These are phyloP conservation scores for Monilinia fructigena DNA, from an alignment of 2,329 filamentous ascomycete species.

Conservation along the genomic window DNA sequence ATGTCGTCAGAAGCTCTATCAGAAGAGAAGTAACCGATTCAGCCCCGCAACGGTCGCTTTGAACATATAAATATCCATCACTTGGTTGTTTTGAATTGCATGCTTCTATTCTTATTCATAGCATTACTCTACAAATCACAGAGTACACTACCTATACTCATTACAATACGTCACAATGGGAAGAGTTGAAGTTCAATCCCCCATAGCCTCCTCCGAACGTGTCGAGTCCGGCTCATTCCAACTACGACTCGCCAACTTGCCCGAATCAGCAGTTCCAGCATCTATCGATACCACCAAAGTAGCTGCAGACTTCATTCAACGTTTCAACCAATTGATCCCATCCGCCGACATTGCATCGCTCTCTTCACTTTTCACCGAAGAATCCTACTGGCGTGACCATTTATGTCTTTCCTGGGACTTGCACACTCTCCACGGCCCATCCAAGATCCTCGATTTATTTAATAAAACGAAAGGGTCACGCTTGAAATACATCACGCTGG, in stretches of 20 bases:
- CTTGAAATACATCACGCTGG: conserved; percentile 43
- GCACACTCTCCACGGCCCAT: conserved; percentile 49
- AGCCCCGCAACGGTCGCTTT: too few species aligned
- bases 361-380: conserved; percentile 44
- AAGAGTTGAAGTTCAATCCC: conserved; percentile 24
- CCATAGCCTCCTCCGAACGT: conserved; percentile 29
- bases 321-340: conserved; percentile 44
- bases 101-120: too few species aligned
- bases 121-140: not conserved
- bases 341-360: conserved; percentile 42
- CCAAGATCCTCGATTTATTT: conserved; percentile 41
- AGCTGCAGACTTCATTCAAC: conserved; percentile 27
- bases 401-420: conserved; percentile 57
- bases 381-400: conserved; percentile 59
- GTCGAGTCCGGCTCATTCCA: conserved; percentile 35
- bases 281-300: conserved; percentile 26
- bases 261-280: conserved; percentile 20
- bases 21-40: not conserved
- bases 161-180: conserved; percentile 28
- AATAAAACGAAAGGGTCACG: conserved; percentile 31
- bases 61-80: not conserved
- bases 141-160: not conserved
- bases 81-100: not conserved
- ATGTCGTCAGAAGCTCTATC: too few species aligned
- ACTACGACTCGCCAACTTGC: conserved; percentile 29